Conservation (phyloP, 345 rosid genomes). For the Nasturtium officinale region DNA sequence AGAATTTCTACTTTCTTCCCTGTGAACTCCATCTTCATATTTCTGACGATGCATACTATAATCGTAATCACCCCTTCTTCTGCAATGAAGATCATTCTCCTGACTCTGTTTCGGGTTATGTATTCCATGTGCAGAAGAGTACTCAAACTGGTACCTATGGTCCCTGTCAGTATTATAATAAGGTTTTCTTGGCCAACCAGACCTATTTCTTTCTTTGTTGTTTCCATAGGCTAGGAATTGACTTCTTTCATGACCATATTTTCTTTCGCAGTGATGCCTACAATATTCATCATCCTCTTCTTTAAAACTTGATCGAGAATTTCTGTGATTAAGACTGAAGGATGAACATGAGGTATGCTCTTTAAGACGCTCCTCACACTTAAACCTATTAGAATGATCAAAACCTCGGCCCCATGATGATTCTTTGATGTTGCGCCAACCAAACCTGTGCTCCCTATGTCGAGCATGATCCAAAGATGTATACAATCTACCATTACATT, state of each 20-base stretch:
- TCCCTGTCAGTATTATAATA: constrained; percentile 33
- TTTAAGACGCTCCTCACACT: constrained; percentile 37
- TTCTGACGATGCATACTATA: constrained; percentile 33
- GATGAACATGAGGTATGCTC: constrained; percentile 32
- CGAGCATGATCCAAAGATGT: constrained; percentile 40
- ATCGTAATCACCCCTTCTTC: constrained; percentile 41
- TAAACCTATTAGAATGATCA: constrained; percentile 35
- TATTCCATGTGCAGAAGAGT: constrained; percentile 34
- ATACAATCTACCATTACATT: constrained; percentile 34
- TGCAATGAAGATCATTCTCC: constrained; percentile 32
- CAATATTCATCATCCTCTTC: constrained; percentile 39
- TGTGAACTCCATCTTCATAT: constrained; percentile 39
- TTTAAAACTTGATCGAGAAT: constrained; percentile 36
- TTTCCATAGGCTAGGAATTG: constrained; percentile 34
- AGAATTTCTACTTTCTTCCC: constrained; percentile 31
- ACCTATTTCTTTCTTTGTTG: constrained; percentile 36
- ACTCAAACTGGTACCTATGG: constrained; percentile 36
- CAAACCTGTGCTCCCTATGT: constrained; percentile 41
- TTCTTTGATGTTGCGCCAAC: constrained; percentile 32
- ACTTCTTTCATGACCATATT: constrained; percentile 39
- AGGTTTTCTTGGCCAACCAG: constrained; percentile 29
- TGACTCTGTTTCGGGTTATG: constrained; percentile 39
- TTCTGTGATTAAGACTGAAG: constrained; percentile 28
- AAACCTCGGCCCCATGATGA: constrained; percentile 35
- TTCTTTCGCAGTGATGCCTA: constrained; percentile 39